Evolutionary conservation across 148 eudicot genomes (phyloP).

Genomic region (Chenopodium album): DNA sequence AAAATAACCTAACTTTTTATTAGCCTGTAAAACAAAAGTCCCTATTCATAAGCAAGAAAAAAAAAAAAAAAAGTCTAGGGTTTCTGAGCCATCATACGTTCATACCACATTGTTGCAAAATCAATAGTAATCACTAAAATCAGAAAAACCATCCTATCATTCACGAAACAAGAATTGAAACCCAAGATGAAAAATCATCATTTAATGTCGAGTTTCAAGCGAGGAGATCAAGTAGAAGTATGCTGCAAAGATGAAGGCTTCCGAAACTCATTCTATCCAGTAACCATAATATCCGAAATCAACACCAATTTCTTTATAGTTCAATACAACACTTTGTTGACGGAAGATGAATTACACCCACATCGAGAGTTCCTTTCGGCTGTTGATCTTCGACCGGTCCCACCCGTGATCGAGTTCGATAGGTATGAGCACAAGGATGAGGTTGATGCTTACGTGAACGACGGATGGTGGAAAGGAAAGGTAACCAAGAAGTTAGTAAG

Average conservation of each 20-base stretch:
- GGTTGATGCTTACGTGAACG: slow-evolving; percentile 30
- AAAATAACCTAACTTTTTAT: too few relatives aligned
- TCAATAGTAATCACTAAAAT: too few relatives aligned
- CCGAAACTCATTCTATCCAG: slow-evolving; percentile 22
- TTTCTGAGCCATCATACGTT: too few relatives aligned
- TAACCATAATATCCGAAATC: slow-evolving; percentile 22
- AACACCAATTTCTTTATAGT: slow-evolving; percentile 11
- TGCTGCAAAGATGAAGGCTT: slow-evolving; percentile 29
- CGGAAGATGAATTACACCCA: slow-evolving; percentile 13
- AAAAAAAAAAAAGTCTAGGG: too few relatives aligned
- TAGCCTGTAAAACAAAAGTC: too few relatives aligned
- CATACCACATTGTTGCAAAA: too few relatives aligned
- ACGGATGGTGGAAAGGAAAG: slow-evolving; percentile 30
- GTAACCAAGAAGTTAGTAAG: neutral
- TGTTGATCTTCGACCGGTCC: slow-evolving; percentile 19
- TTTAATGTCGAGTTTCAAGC: neutral
- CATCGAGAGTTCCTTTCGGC: slow-evolving; percentile 16
- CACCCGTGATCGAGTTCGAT: neutral
- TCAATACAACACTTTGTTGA: slow-evolving; percentile 27
- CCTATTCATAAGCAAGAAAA: too few relatives aligned
- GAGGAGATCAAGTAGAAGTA: slow-evolving; percentile 33
- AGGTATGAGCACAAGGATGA: neutral
- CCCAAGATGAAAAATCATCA: too few relatives aligned
- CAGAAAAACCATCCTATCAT: too few relatives aligned
- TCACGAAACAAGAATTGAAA: too few relatives aligned